phyloP scores from a whole-genome alignment of 176 grass and related monocot genomes.

The Musa beccarii region DNA sequence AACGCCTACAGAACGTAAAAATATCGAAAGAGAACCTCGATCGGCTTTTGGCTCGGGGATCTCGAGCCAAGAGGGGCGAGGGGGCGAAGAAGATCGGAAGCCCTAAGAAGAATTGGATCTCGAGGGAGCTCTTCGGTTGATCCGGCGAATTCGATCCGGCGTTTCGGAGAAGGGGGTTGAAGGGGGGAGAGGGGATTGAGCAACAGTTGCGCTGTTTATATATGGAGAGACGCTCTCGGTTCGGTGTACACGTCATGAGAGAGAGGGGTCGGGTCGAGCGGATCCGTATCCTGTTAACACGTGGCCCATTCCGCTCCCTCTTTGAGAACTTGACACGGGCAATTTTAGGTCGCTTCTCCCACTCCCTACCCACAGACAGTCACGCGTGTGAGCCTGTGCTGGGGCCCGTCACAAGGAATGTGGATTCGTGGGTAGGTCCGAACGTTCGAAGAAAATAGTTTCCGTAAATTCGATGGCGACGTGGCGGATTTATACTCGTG shows the following conservation, averaged over 20 bases:
- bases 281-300: neutral
- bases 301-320: slow-evolving; percentile 3
- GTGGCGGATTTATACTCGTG: no score
- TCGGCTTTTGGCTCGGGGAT: neutral
- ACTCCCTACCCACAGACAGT: no score
- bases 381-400: no score
- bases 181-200: neutral
- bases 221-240: neutral
- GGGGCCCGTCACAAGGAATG: no score
- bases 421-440: no score
- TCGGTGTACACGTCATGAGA: neutral
- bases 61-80: neutral
- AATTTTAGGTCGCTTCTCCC: neutral
- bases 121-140: neutral
- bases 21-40: neutral
- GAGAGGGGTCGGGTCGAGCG: neutral
- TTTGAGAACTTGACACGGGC: neutral
- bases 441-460: no score
- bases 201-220: neutral
- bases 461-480: no score
- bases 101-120: neutral
- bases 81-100: neutral
- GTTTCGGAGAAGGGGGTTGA: neutral
- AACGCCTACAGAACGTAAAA: neutral
- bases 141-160: slow-evolving; percentile 9